phyloP scores from a whole-genome alignment of 2,329 filamentous ascomycete genomes.

The Neoascochyta sp. region DNA sequence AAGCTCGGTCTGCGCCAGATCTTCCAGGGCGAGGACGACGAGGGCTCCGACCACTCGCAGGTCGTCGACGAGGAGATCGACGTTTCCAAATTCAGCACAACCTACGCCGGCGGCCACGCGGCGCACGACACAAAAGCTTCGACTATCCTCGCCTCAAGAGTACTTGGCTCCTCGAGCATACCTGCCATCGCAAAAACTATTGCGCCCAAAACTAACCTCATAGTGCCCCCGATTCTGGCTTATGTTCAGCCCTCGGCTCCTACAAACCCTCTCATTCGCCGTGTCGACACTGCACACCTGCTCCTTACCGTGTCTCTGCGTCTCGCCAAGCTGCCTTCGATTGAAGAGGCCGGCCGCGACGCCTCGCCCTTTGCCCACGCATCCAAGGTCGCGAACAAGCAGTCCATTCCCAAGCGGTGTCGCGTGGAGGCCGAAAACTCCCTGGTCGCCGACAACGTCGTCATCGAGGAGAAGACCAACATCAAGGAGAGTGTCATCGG shows the following conservation, averaged over 20 bases:
- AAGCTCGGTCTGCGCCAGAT: constrained; percentile 72
- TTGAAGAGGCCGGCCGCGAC: constrained; percentile 57
- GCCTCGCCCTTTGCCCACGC: constrained; percentile 72
- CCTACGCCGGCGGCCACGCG: constrained; percentile 33
- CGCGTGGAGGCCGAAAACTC: constrained; percentile 80
- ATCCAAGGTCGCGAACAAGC: constrained; percentile 77
- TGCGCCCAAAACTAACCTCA: constrained; percentile 36
- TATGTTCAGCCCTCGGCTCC: constrained; percentile 71
- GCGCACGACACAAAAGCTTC: constrained; percentile 9
- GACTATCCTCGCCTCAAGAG: constrained; percentile 35
- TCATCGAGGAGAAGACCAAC: constrained; percentile 81
- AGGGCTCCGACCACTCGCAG: constrained; percentile 33
- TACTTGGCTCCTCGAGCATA: constrained; percentile 28
- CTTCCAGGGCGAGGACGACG: constrained; percentile 49
- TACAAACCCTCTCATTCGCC: constrained; percentile 64
- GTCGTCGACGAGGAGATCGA: constrained; percentile 53
- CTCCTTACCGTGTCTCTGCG: constrained; percentile 78
- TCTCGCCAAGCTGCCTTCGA: constrained; percentile 75
- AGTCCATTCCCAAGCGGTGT: constrained; percentile 73
- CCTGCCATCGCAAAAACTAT: constrained; percentile 26
- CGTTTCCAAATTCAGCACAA: constrained; percentile 52
- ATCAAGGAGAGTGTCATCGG: constrained; percentile 91
- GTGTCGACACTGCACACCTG: constrained; percentile 82
- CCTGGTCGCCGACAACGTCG: constrained; percentile 83
- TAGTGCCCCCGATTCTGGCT: constrained; percentile 70